Conservation (phyloP, 805 yeast species). For the Sugiyamaella smithiae region DNA sequence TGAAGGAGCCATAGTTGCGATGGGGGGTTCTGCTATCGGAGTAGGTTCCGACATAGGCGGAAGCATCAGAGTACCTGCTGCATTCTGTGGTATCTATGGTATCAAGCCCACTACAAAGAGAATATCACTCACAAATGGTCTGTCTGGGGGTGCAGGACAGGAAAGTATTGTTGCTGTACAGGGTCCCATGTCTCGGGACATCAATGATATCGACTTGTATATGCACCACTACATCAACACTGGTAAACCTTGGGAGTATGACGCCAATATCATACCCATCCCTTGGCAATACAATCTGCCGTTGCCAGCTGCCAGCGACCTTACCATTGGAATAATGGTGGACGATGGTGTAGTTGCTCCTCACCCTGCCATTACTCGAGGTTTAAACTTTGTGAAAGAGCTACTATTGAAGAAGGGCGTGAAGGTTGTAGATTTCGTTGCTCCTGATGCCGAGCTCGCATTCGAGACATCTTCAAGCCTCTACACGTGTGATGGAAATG, state of each 20-base stretch:
- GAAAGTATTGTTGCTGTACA: slow-evolving; percentile 41
- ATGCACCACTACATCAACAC: slow-evolving; percentile 2
- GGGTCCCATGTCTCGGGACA: slow-evolving; percentile 32
- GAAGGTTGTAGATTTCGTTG: slow-evolving; percentile 25
- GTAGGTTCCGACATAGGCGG: slow-evolving; percentile 55
- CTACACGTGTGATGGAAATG: not conserved
- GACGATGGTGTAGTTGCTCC: slow-evolving; percentile 48
- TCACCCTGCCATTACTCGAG: slow-evolving; percentile 50
- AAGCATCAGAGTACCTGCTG: slow-evolving; percentile 47
- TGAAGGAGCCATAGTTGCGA: slow-evolving; percentile 47
- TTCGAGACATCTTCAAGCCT: slow-evolving; percentile 2
- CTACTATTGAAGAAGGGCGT: slow-evolving; percentile 13
- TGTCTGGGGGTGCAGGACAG: slow-evolving; percentile 38
- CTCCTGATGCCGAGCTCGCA: slow-evolving; percentile 16
- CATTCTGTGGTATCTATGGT: slow-evolving; percentile 47
- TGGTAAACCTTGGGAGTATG: slow-evolving; percentile 8
- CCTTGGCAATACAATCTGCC: slow-evolving; percentile 35
- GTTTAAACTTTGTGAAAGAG: slow-evolving; percentile 36
- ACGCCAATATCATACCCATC: slow-evolving; percentile 1
- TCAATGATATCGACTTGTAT: slow-evolving; percentile 6
- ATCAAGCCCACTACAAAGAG: slow-evolving; percentile 43
- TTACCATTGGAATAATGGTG: slow-evolving; percentile 10
- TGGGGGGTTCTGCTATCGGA: slow-evolving; percentile 51
- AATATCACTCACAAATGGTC: slow-evolving; percentile 38
- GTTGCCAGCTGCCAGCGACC: not conserved